Evolutionary conservation across 208 protist genomes (phyloP), one percentile per base, ranked within the genome.

Genomic region (Plasmodiophora brassicae): DNA sequence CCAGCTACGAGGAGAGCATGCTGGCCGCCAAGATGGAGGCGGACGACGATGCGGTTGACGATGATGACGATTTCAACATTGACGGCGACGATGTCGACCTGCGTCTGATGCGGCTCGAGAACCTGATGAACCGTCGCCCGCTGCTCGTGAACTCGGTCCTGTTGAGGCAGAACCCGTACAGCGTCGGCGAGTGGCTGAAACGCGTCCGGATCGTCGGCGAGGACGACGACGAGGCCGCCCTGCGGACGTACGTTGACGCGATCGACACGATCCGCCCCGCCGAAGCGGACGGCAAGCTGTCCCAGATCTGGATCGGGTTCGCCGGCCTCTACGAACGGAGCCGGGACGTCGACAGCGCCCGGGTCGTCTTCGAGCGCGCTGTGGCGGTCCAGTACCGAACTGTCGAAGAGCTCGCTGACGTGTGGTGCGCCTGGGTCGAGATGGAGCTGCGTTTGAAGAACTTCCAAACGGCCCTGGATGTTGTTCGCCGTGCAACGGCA

Each of bases 351-450:
- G 85, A 93, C 72, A 90, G 89, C 28, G 93, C 95, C 0, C 89
- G 95, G 53, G 71, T 45, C 32, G 94, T 97, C 35, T 94, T 95
- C 85, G 88, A 94, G 46, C 54, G 50, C 1, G 86, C 86, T 1
- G 84, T 71, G n/a, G 10, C 43, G 45, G 89, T 93, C 1, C 41
- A 88, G 38, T 96, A 92, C 84, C 53, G 86, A 20, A 84, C 45
- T 0, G 88, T 95, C 0, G 94, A 96, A 45, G 95, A 97, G n/a
- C 88, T 97, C 0, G 92, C 95, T 0, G 54, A 84, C 8, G 46
- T 97, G 1, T 97, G 94, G 92, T 96, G 93, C 87, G 93, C 95
- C n/a, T 97, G 90, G 28, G 93, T 90, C 25, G 96, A 97, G 91
- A 96, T 97, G 94, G 96, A 97, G 88, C 57, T 97, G 1, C 86